Conservation (phyloP, 345 rosid genomes). For the Viola odorata region DNA sequence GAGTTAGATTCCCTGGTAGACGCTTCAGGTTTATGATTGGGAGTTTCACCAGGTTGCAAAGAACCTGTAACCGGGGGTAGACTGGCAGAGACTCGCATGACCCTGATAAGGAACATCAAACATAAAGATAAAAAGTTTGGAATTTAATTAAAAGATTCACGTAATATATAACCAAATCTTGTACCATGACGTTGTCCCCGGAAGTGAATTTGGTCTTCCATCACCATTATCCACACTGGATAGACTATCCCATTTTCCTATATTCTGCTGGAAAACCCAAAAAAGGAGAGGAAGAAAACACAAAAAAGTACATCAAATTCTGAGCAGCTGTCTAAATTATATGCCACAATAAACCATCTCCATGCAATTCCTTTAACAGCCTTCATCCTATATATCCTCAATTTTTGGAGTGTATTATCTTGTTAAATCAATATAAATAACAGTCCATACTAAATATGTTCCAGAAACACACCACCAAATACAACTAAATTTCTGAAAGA, state of each 20-base stretch:
- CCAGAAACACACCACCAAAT: not conserved
- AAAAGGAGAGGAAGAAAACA: not conserved
- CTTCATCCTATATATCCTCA: no score
- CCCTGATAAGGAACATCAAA: slow-evolving; percentile 22
- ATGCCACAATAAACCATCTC: not conserved
- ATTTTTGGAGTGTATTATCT: no score
- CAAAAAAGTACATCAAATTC: not conserved
- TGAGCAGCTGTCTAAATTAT: not conserved
- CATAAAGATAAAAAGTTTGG: slow-evolving; percentile 7
- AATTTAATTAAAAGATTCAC: not conserved
- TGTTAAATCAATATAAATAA: not conserved
- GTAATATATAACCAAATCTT: not conserved
- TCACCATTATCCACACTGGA: slow-evolving; percentile 8
- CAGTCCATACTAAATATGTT: not conserved
- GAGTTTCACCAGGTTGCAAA: slow-evolving; percentile 17
- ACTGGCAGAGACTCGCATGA: slow-evolving; percentile 24
- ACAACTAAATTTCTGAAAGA: not conserved
- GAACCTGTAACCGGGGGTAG: slow-evolving; percentile 16
- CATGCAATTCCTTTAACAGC: no score
- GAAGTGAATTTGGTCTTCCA: slow-evolving; percentile 16
- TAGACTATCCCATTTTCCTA: slow-evolving; percentile 4
- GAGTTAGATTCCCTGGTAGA: slow-evolving; percentile 5
- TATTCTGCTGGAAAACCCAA: slow-evolving; percentile 5
- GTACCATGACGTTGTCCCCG: slow-evolving; percentile 25
- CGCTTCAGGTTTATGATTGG: slow-evolving; percentile 14